phyloP scores from a whole-genome alignment of 768 basidiomycete genomes.

The Hebeloma cylindrosporum region DNA sequence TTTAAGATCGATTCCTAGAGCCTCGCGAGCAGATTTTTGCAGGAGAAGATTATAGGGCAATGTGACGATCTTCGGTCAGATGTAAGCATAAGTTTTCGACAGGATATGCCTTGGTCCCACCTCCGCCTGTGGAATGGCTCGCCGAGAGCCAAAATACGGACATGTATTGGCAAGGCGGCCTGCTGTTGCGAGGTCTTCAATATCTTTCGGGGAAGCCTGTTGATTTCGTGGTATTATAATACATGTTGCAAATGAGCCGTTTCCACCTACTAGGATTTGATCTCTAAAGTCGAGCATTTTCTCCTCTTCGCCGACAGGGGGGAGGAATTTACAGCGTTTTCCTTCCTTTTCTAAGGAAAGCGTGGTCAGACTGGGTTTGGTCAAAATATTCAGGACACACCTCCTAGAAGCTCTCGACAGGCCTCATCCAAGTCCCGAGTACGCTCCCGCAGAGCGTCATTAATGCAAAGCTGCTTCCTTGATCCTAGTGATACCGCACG shows the following conservation, averaged over 20 bases:
- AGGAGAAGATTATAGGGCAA: slow-evolving; percentile 93
- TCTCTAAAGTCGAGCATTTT: slow-evolving; percentile 83
- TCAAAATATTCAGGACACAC: slow-evolving; percentile 35
- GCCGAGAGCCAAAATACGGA: slow-evolving; percentile 90
- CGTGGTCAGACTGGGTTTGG: background rate
- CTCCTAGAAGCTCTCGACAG: slow-evolving; percentile 78
- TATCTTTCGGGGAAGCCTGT: slow-evolving; percentile 88
- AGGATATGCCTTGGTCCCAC: slow-evolving; percentile 38
- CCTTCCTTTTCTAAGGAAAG: slow-evolving; percentile 53
- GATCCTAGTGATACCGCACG: slow-evolving; percentile 87
- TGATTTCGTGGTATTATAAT: background rate
- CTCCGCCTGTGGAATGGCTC: slow-evolving; percentile 89
- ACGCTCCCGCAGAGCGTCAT: slow-evolving; percentile 68
- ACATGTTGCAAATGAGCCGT: background rate
- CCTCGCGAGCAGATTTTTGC: slow-evolving; percentile 79
- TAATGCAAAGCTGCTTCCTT: slow-evolving; percentile 90
- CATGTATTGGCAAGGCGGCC: slow-evolving; percentile 74
- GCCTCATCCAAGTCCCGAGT: slow-evolving; percentile 80
- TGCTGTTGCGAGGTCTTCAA: slow-evolving; percentile 82
- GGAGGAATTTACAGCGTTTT: slow-evolving; percentile 76
- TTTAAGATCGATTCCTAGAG: slow-evolving; percentile 81
- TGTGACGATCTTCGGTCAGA: slow-evolving; percentile 65
- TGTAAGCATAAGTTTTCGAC: background rate
- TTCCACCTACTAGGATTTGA: slow-evolving; percentile 67
- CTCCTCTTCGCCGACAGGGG: slow-evolving; percentile 63